These are phyloP conservation scores for Coprinopsis marcescibilis DNA, from an alignment of 768 basidiomycete species.

Conservation along the genomic window DNA sequence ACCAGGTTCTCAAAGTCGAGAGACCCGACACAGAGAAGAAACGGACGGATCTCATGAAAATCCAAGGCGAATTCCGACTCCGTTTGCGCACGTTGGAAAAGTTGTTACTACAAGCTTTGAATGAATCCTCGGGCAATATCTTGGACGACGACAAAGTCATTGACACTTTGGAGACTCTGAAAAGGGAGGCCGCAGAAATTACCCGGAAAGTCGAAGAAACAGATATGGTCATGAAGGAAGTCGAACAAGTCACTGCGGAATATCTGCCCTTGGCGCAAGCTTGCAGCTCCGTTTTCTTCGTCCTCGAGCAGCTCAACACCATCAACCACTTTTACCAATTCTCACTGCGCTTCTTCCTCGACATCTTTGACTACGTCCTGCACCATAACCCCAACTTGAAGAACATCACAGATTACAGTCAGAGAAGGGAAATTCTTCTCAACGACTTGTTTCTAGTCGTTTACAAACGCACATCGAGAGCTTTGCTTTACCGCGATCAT, in stretches of 20 bases:
- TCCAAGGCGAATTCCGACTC: conserved; percentile 96
- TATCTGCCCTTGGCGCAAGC: conserved; percentile 93
- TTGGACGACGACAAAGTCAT: conserved; percentile 99
- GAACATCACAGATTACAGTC: conserved; percentile 64
- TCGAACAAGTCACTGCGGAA: conserved; percentile 92
- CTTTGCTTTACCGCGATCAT: conserved; percentile 85
- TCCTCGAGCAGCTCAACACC: conserved; percentile 87
- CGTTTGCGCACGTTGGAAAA: conserved; percentile 91
- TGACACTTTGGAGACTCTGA: conserved; percentile 89
- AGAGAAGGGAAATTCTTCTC: conserved; percentile 73
- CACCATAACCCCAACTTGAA: conserved; percentile 88
- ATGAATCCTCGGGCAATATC: conserved; percentile 95
- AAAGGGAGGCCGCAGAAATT: conserved; percentile 94
- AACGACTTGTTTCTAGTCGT: conserved; percentile 87
- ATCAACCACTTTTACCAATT: conserved; percentile 99
- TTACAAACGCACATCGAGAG: conserved; percentile 84
- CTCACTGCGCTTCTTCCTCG: conserved; percentile 95
- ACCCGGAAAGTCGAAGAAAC: conserved; percentile 96
- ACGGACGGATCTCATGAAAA: conserved; percentile 93
- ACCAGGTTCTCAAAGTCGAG: conserved; percentile 95
- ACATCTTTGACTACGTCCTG: conserved; percentile 94
- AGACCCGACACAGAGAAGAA: conserved; percentile 95
- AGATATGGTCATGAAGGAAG: conserved; percentile 91
- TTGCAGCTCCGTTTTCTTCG: conserved; percentile 95
- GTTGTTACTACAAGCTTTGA: conserved; percentile 87